Base-by-base conservation (phyloP, 495 filamentous ascomycete genomes). In the Massariosphaeria phaeospora region DNA sequence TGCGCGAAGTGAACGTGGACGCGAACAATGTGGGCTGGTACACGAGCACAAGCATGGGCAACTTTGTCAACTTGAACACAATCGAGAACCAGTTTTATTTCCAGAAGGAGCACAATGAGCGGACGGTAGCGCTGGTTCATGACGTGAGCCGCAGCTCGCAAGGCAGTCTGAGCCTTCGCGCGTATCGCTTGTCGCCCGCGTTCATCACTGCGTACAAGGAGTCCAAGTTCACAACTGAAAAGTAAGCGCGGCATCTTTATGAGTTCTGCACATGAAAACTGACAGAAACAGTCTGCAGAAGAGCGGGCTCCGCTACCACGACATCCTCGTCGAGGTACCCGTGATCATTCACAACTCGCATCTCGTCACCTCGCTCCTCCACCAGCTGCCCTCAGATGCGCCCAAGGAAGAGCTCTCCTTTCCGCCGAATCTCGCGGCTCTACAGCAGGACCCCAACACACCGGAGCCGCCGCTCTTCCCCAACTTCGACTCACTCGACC, bases 21-120 rank as follows among this genome's bases (percentile, higher is more conserved):
- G 93, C 93, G 57, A 95, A 97, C 75, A 95, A 89, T 63, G 89
- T 94, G 49, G 93, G 93, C 52, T 98, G 91, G 91, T 98, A 98
- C 73, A 95, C 89, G 48, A 96, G 90, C 72, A 89, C 91, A 53
- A 96, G 89, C 73, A 93, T 98, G 83, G 94, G 93, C 67, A 96
- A 96, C 77, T 98, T 97, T 55, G 80, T 97, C 74, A 95, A 87
- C 75, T 70, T 84, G 63, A 89, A 86, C 75, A 89, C 95, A 66
- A 88, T 97, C 75, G 93, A 98, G 78, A 98, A 97, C 72, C 93
- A 96, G 72, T 91, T 84, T 72, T 86, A 88, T 73, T 97, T 95
- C 75, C 93, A 98, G 76, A 89, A 86, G 66, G 88, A 91, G 64
- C 67, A 84, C 69, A 97, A 96, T 67, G 90, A 96, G 69, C 77